A percentile compares a stretch with the other conserved stretches of the same genome.
These are phyloP conservation scores for Leccinum aurantiacum DNA, from an alignment of 768 basidiomycete species.

Conservation along the genomic window DNA sequence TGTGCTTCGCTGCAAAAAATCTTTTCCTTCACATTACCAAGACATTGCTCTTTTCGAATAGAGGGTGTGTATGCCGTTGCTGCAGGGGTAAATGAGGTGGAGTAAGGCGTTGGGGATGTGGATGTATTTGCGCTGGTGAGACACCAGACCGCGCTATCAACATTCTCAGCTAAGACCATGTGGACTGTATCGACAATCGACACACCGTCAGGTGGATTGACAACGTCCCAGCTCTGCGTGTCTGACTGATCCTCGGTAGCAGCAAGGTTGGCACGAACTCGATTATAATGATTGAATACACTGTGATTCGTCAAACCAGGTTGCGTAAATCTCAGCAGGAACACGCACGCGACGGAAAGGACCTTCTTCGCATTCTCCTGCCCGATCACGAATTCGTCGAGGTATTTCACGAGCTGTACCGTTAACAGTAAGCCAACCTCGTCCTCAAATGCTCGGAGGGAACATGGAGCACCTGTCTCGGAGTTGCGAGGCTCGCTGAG, in stretches of 20 bases:
- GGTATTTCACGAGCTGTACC: conserved; percentile 73
- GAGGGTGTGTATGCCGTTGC: conserved; percentile 46
- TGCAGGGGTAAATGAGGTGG: conserved; percentile 38
- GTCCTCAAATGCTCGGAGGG: background rate
- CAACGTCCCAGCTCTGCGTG: conserved; percentile 29
- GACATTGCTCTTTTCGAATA: conserved; percentile 96
- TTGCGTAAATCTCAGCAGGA: background rate
- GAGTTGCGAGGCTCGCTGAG: conserved; percentile 58
- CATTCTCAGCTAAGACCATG: background rate
- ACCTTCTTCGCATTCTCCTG: conserved; percentile 93
- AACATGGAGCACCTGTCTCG: conserved; percentile 42
- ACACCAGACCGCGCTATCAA: conserved; percentile 41
- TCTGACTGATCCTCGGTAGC: conserved; percentile 42
- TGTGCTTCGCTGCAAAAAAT: conserved; percentile 3
- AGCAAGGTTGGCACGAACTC: conserved; percentile 70
- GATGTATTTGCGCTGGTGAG: conserved; percentile 59
- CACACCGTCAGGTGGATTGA: conserved; percentile 31
- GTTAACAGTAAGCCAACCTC: conserved; percentile 10
- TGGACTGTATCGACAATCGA: background rate
- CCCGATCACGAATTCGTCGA: conserved; percentile 88
- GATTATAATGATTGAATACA: conserved; percentile 94
- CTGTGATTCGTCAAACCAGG: conserved; percentile 38
- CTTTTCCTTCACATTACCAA: conserved; percentile 69
- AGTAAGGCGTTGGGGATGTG: conserved; percentile 46
- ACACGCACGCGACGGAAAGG: conserved; percentile 86